phyloP scores from a whole-genome alignment of 108 stramenopile species.

The Chaetoceros tenuissimus region DNA sequence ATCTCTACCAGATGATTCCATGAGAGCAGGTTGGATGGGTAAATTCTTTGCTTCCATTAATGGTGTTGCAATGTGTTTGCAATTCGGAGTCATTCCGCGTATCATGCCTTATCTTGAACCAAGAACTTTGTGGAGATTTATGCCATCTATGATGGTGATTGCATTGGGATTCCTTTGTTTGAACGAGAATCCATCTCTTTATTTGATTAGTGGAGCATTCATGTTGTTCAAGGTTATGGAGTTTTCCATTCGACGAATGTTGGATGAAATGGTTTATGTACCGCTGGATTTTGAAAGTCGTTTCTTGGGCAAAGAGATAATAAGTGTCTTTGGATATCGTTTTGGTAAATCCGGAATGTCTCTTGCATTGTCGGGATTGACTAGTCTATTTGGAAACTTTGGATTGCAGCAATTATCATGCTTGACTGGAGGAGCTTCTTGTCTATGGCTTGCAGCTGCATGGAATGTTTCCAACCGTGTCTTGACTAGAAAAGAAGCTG shows the following conservation, averaged over 20 bases:
- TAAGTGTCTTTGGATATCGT: conserved; percentile 81
- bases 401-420: conserved; percentile 51
- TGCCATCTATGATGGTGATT: conserved; percentile 45
- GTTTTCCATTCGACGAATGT: conserved; percentile 74
- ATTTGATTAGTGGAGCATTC: conserved; percentile 51
- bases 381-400: conserved; percentile 40
- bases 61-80: conserved; percentile 55
- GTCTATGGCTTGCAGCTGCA: conserved; percentile 46
- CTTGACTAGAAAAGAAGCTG: conserved; percentile 64
- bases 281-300: conserved; percentile 80
- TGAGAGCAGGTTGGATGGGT: conserved; percentile 76
- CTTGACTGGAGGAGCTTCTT: conserved; percentile 42
- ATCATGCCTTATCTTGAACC: conserved; percentile 56
- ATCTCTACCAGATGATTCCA: conserved; percentile 51
- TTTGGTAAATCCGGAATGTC: conserved; percentile 84
- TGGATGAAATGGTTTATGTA: conserved; percentile 85
- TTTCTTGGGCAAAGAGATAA: conserved; percentile 81
- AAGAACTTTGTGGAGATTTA: conserved; percentile 49
- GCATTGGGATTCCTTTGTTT: conserved; percentile 26
- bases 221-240: conserved; percentile 76
- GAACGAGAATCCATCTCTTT: conserved; percentile 50
- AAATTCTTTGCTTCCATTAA: conserved; percentile 74
- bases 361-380: conserved; percentile 58
- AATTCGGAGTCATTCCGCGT: conserved; percentile 58
- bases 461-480: conserved; percentile 68